Evolutionary conservation across 306 rosid genomes (phyloP).

Genomic region (Casuarina glauca): DNA sequence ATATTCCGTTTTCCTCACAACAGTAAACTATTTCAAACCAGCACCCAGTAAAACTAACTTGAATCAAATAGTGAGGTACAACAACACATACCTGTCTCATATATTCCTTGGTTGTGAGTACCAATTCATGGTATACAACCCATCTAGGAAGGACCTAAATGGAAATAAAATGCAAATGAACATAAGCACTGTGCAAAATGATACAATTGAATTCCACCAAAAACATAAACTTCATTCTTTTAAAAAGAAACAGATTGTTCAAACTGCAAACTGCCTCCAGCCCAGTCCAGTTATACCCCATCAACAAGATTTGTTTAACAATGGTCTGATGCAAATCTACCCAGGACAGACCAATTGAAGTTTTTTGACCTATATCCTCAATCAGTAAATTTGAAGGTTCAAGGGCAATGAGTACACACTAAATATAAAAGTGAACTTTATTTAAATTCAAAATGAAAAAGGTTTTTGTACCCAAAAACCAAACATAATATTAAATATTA

Average conservation of each 20-base stretch:
- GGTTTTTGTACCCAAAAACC: not conserved
- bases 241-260: not conserved
- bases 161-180: slow-evolving; percentile 12
- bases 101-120: slow-evolving; percentile 89
- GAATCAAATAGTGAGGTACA: not conserved
- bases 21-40: slow-evolving; percentile 8
- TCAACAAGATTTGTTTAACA: not conserved
- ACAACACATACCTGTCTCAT: slow-evolving; percentile 76
- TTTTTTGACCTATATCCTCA: not conserved
- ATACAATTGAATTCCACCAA: not conserved
- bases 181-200: not conserved
- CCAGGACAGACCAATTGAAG: not conserved
- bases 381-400: not conserved
- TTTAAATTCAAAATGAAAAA: no score
- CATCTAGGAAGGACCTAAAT: slow-evolving; percentile 85
- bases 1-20: slow-evolving; percentile 24
- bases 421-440: no score
- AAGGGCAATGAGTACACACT: no score
- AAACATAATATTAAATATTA: not conserved
- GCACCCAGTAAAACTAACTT: not conserved
- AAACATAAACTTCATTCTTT: not conserved
- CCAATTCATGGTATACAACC: slow-evolving; percentile 90
- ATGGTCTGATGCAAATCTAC: not conserved
- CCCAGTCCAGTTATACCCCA: not conserved
- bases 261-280: not conserved